Evolutionary conservation across 78 protist genomes (phyloP).

Genomic region (Paratrimastix pyriformis): DNA sequence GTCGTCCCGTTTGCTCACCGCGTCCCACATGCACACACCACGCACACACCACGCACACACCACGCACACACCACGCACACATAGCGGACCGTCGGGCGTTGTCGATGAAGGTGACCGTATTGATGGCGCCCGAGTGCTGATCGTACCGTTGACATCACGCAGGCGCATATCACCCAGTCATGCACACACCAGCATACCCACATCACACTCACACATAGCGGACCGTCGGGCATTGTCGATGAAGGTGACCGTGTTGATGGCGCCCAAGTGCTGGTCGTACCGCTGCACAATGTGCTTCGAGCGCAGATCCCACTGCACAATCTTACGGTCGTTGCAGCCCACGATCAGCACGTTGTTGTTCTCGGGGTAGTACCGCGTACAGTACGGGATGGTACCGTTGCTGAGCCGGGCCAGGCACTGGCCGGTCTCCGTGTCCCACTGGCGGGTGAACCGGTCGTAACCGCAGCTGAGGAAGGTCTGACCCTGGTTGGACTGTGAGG

Average conservation of each 20-base stretch:
- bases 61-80: too few relatives aligned
- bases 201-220: too few relatives aligned
- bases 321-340: slow-evolving; percentile 63
- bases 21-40: too few relatives aligned
- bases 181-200: too few relatives aligned
- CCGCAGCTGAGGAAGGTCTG: slow-evolving; percentile 68
- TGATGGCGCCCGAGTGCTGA: slow-evolving; percentile 75
- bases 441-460: slow-evolving; percentile 55
- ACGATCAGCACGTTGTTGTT: slow-evolving; percentile 55
- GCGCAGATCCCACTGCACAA: slow-evolving; percentile 33
- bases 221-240: slow-evolving; percentile 60
- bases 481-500: slow-evolving; percentile 58
- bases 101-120: too few relatives aligned
- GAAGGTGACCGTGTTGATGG: slow-evolving; percentile 85
- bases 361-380: slow-evolving; percentile 67
- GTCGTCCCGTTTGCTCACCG: too few relatives aligned
- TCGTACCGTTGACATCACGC: too few relatives aligned
- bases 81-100: slow-evolving; percentile 61
- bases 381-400: slow-evolving; percentile 39
- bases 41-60: too few relatives aligned
- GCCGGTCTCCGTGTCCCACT: slow-evolving; percentile 95
- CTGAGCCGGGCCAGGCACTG: slow-evolving; percentile 17
- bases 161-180: too few relatives aligned
- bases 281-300: neutral
- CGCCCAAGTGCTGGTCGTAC: slow-evolving; percentile 82